Conservation (phyloP, 1,284 basidiomycete genomes). For the Moesziomyces sp. region DNA sequence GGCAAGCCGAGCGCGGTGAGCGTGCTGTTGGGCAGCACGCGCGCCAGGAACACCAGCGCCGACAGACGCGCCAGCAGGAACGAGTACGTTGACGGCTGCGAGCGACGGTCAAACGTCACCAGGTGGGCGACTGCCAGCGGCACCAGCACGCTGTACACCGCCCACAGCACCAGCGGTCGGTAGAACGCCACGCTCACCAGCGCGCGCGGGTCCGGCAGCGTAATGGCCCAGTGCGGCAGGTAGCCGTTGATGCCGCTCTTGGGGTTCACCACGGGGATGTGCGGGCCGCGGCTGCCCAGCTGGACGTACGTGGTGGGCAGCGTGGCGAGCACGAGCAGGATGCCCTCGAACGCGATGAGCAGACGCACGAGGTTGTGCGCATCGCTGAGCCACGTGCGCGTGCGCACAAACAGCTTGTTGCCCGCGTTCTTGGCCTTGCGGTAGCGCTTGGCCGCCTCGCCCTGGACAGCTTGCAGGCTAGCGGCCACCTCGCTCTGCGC, state of each 20-base stretch:
- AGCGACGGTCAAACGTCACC: conserved; percentile 53
- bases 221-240: conserved; percentile 54
- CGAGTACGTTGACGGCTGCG: conserved; percentile 51
- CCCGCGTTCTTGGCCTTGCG: conserved; percentile 41
- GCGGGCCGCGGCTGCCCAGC: conserved; percentile 43
- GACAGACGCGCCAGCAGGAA: conserved; percentile 56
- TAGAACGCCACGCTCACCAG: conserved; percentile 49
- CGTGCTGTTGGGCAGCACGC: conserved; percentile 39
- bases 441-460: conserved; percentile 30
- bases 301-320: conserved; percentile 51
- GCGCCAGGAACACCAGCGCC: conserved; percentile 47
- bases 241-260: conserved; percentile 43
- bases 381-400: conserved; percentile 51
- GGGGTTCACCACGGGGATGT: conserved; percentile 46
- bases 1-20: conserved; percentile 33
- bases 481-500: conserved; percentile 47
- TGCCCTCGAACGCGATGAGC: conserved; percentile 54
- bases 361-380: conserved; percentile 49
- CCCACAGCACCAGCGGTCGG: conserved; percentile 55
- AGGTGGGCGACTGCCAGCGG: conserved; percentile 53
- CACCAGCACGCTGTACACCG: conserved; percentile 51
- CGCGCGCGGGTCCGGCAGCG: conserved; percentile 44
- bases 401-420: conserved; percentile 34
- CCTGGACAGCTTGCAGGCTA: conserved; percentile 40
- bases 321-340: conserved; percentile 46